These are phyloP conservation scores for Omphalea diandra DNA, from an alignment of 441 rosid genomes.

Conservation along the genomic window DNA sequence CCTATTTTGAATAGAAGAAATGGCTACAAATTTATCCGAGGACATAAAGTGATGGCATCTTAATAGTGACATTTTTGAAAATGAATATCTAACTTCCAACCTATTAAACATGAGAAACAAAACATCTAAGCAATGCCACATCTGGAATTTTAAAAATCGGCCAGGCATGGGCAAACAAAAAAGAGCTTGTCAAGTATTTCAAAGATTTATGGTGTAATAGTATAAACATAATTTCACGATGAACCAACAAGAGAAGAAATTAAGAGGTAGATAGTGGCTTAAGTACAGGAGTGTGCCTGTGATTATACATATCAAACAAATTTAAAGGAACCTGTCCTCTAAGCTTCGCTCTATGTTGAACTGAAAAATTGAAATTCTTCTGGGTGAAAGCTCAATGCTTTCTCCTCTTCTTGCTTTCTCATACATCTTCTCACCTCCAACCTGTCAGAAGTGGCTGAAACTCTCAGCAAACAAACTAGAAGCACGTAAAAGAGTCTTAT, in stretches of 20 bases:
- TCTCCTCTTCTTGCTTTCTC: constrained; percentile 99
- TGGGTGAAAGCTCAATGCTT: constrained; percentile 79
- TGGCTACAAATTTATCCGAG: background rate
- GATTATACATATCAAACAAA: constrained; percentile 17
- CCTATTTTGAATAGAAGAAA: background rate
- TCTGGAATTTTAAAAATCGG: background rate
- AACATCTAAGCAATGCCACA: background rate
- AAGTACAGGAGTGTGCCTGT: background rate
- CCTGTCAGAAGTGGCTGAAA: constrained; percentile 36
- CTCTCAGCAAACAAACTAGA: constrained; percentile 7
- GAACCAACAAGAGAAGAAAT: background rate
- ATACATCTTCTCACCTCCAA: constrained; percentile 98
- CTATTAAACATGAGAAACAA: background rate
- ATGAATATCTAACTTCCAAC: constrained; percentile 1
- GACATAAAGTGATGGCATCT: too few relatives aligned
- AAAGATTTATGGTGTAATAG: background rate
- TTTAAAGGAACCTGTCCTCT: constrained; percentile 67
- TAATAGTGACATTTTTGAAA: background rate
- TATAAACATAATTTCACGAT: background rate
- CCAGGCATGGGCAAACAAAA: background rate
- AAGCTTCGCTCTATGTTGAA: constrained; percentile 86
- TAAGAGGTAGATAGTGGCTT: background rate
- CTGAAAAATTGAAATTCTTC: constrained; percentile 80
- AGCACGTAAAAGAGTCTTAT: background rate
- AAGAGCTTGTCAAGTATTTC: background rate